Base-by-base conservation (phyloP, 108 stramenopile species). In the Cyclotella cryptica region DNA sequence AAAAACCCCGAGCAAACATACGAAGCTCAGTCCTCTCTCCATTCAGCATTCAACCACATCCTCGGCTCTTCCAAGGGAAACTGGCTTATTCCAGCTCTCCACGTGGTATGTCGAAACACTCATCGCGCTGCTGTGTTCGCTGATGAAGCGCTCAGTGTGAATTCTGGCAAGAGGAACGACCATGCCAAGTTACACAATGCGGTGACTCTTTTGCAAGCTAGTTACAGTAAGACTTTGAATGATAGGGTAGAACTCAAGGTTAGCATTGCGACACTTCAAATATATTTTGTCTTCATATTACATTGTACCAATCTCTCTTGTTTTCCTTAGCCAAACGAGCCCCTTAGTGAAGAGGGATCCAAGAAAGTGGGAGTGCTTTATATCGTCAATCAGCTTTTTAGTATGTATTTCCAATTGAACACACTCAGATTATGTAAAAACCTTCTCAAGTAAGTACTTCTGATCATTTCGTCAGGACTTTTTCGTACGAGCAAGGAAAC, bases 351-450 rank as follows among this genome's bases (percentile, higher is more conserved):
- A 70, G 87, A 83, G 44, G 93, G 90, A 28, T 86, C 85, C 27
- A 97, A 95, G 84, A 93, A 94, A 75, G 84, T 89, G 0, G 94
- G 93, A 10, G 95, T 94, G 28, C 72, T 97, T 12, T 88, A 84
- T 58, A 89, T 96, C 72, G 97, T 96, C 29, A 93, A 93, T 64
- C 92, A 93, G 60, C 88, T 98, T 21, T 97, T 98, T 83, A 90
- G 88, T 65, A 92, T 95, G 84, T 98, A 98, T 84, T 97, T 98
- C 79, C 81, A 83, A 52, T 90, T 98, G 52, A 98, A 98, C 61
- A 97, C 94, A 13, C 83, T 98, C 19, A 79, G 96, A 44, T 72
- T 98, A 52, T 98, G 97, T 72, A 96, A 94, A 77, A 98, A 98
- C 73, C 71, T 98, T 42, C 71, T 95, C 13, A 84, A 91, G 66